Evolutionary conservation across 805 yeast species (phyloP).

Genomic region (Wickerhamiella vanderwaltii): DNA sequence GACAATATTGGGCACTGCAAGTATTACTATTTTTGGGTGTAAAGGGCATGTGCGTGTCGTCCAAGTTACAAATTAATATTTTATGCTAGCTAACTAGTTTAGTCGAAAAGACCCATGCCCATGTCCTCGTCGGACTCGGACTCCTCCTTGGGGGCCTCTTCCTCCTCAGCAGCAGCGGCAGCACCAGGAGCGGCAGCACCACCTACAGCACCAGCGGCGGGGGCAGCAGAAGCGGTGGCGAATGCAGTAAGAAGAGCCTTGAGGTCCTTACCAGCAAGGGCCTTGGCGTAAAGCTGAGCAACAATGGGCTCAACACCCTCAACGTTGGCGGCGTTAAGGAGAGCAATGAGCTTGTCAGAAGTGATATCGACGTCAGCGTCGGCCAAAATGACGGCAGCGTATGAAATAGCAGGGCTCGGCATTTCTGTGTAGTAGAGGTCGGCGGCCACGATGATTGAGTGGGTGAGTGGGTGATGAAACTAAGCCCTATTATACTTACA

Average conservation of each 20-base stretch:
- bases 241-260: conserved; percentile 62
- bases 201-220: conserved; percentile 48
- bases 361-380: conserved; percentile 94
- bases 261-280: conserved; percentile 71
- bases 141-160: conserved; percentile 43
- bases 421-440: conserved; percentile 11
- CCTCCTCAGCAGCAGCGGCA: conserved; percentile 44
- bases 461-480: conserved; percentile 9
- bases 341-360: conserved; percentile 66
- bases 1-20: too few species aligned
- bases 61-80: conserved; percentile 6
- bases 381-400: conserved; percentile 93
- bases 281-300: conserved; percentile 84
- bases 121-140: conserved; percentile 67
- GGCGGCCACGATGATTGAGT: conserved; percentile 10
- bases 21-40: too few species aligned
- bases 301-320: conserved; percentile 44
- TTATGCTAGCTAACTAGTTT: conserved; percentile 23
- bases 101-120: conserved; percentile 94
- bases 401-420: conserved; percentile 23
- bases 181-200: conserved; percentile 55
- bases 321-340: conserved; percentile 75
- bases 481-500: neutral
- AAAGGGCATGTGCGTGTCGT: too few species aligned
- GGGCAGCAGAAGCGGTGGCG: conserved; percentile 53